phyloP scores from a whole-genome alignment of 345 rosid species.

The Eucalyptus fibrosa region DNA sequence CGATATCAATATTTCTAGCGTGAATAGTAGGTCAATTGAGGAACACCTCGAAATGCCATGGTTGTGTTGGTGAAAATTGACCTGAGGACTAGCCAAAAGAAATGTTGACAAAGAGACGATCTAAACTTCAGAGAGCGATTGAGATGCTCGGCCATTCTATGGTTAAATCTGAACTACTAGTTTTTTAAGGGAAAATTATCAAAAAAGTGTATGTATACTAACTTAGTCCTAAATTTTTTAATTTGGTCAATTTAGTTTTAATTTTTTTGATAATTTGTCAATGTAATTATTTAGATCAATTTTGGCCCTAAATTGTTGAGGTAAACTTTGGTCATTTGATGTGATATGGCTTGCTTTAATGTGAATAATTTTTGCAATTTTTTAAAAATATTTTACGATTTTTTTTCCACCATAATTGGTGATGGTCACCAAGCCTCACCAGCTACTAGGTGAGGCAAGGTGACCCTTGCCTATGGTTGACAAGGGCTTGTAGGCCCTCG shows the following conservation, averaged over 20 bases:
- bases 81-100: background rate
- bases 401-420: too few relatives aligned
- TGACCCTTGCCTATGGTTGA: too few relatives aligned
- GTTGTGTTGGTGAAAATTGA: background rate
- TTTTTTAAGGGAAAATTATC: background rate
- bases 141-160: background rate
- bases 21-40: background rate
- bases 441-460: too few relatives aligned
- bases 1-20: background rate
- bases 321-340: background rate
- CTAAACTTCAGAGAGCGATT: background rate
- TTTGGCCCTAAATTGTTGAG: background rate
- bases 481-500: too few relatives aligned
- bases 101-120: background rate
- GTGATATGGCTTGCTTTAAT: fast-evolving
- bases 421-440: too few relatives aligned
- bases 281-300: background rate
- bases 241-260: background rate
- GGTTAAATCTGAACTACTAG: background rate
- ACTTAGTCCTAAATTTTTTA: background rate
- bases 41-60: background rate
- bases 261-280: background rate
- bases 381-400: too few relatives aligned
- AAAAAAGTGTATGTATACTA: background rate
- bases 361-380: background rate